These are phyloP conservation scores for Aureoboletus auriporus DNA, from an alignment of 768 basidiomycete genomes.

Conservation along the genomic window DNA sequence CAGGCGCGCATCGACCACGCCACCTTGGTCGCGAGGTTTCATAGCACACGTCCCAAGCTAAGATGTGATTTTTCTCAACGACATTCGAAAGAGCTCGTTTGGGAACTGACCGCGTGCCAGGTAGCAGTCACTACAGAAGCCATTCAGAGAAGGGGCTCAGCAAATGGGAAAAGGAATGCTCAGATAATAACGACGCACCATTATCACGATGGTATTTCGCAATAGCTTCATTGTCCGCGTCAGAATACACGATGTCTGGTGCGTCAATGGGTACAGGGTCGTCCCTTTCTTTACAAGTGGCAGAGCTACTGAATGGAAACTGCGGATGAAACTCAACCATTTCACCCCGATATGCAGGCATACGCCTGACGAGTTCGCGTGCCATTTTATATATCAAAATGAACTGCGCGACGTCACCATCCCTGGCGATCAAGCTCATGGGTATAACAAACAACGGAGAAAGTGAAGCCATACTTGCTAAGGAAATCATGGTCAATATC, in stretches of 20 bases:
- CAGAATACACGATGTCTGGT: slow-evolving; percentile 30
- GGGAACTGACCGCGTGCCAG: not conserved
- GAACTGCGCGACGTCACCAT: slow-evolving; percentile 41
- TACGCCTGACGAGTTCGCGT: slow-evolving; percentile 52
- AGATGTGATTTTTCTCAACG: not conserved
- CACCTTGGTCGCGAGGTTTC: slow-evolving; percentile 55
- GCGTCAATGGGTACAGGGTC: slow-evolving; percentile 21
- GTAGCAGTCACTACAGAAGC: not conserved
- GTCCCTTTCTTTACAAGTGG: slow-evolving; percentile 15
- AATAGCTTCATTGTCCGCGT: slow-evolving; percentile 31
- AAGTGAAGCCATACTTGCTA: slow-evolving; percentile 32
- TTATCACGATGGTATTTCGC: slow-evolving; percentile 19
- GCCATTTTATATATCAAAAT: slow-evolving; percentile 50
- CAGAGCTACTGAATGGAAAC: slow-evolving; percentile 26
- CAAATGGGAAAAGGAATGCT: not conserved
- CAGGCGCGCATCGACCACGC: slow-evolving; percentile 58
- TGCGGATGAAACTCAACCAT: slow-evolving; percentile 10
- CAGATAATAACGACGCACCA: not conserved
- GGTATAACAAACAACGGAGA: not conserved
- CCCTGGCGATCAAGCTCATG: not conserved
- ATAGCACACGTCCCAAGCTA: slow-evolving; percentile 67
- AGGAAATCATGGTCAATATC: slow-evolving; percentile 45
- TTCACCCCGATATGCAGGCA: slow-evolving; percentile 30
- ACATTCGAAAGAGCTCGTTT: not conserved
- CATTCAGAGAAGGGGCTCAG: not conserved